Percentiles rank a stretch among this genome's conserved stretches.
phyloP scores from a whole-genome alignment of 164 flowering plant genomes.

The Macadamia tetraphylla region DNA sequence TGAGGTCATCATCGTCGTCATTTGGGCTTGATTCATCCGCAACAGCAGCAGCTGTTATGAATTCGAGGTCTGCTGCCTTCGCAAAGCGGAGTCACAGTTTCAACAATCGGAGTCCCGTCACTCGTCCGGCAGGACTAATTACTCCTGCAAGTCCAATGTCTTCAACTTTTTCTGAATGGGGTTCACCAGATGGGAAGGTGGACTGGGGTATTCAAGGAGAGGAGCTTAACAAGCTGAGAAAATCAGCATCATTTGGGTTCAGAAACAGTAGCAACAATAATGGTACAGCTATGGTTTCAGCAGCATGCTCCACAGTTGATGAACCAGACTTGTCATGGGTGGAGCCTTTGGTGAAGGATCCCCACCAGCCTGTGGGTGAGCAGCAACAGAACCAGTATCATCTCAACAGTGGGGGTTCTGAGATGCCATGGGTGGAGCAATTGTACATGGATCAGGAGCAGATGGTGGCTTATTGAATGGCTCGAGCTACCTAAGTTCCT shows the following conservation, averaged over 20 bases:
- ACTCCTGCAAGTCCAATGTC: slow-evolving; percentile 20
- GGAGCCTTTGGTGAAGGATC: slow-evolving; percentile 39
- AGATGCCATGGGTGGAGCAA: slow-evolving; percentile 52
- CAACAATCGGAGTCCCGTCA: slow-evolving; percentile 21
- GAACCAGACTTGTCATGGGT: slow-evolving; percentile 54
- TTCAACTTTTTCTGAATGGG: slow-evolving; percentile 38
- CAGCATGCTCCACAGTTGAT: slow-evolving; percentile 3
- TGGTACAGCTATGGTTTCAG: neutral
- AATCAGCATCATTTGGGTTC: slow-evolving; percentile 51
- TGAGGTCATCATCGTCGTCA: slow-evolving; percentile 19
- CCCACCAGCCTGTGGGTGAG: slow-evolving; percentile 19
- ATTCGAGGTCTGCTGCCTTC: slow-evolving; percentile 53
- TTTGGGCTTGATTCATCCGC: slow-evolving; percentile 37
- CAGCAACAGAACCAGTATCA: slow-evolving; percentile 33
- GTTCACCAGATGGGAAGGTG: slow-evolving; percentile 45
- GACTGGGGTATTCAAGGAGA: slow-evolving; percentile 52
- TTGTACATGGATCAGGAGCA: slow-evolving; percentile 61
- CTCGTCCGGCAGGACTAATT: slow-evolving; percentile 27
- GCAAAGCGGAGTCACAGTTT: slow-evolving; percentile 39
- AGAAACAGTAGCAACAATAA: slow-evolving; percentile 17
- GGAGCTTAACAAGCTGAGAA: slow-evolving; percentile 21
- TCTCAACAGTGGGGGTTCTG: slow-evolving; percentile 26
- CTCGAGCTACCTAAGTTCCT: neutral
- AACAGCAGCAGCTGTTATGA: slow-evolving; percentile 33
- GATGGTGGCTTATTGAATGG: slow-evolving; percentile 4